A percentile compares a stretch with the other conserved stretches of the same genome.
Conservation (phyloP, 495 filamentous ascomycete genomes). For the Podospora tetraspora region DNA sequence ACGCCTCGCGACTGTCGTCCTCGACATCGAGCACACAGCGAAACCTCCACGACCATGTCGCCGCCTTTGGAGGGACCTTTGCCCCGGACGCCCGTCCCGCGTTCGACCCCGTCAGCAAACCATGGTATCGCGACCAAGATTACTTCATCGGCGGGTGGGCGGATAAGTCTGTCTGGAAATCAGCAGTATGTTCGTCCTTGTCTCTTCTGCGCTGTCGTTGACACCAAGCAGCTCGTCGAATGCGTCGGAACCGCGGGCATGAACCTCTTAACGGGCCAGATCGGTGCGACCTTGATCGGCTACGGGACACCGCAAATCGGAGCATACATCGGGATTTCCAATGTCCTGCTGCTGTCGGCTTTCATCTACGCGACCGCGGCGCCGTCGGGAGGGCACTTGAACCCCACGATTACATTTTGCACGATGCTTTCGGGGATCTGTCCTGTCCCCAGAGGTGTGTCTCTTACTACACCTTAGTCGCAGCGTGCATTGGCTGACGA, state of each 20-base stretch:
- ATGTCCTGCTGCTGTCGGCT: conserved; percentile 40
- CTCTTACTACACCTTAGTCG: background rate
- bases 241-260: conserved; percentile 21
- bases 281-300: conserved; percentile 26
- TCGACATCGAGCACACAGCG: background rate
- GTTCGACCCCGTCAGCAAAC: background rate
- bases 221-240: conserved; percentile 25
- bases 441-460: conserved; percentile 38
- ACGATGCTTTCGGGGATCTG: conserved; percentile 48
- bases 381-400: conserved; percentile 48
- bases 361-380: conserved; percentile 48
- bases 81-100: background rate
- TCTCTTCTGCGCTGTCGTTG: background rate
- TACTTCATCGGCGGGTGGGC: background rate
- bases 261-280: conserved; percentile 26
- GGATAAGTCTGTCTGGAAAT: background rate
- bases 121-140: background rate
- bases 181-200: too few relatives aligned
- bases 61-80: background rate
- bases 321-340: conserved; percentile 41
- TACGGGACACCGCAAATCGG: conserved; percentile 26
- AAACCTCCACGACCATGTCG: background rate
- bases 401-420: conserved; percentile 47
- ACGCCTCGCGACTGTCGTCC: background rate
- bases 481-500: background rate